Evolutionary conservation across 345 rosid species (phyloP), one percentile per base, ranked within the genome.

Genomic region (Raphanus raphanistrum): DNA sequence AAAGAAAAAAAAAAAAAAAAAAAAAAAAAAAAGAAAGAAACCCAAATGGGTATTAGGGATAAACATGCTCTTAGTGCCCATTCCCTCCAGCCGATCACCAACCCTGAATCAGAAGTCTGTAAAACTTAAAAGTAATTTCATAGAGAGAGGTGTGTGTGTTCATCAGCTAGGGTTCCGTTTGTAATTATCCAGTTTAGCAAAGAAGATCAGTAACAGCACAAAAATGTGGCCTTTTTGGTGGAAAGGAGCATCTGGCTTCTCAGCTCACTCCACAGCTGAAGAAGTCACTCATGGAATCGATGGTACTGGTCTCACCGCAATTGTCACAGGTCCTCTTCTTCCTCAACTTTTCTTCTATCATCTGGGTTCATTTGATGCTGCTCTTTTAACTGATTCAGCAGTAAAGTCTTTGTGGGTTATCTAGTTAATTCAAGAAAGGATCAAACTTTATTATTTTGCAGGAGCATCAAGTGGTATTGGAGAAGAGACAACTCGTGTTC

Each of bases 401-500:
- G 5, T 59, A 26, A 26, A 59, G 33, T 59, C 15, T 10, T 11
- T 58, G 15, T 58, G 32, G 63, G 63, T 58, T 0, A 10, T 26
- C 33, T 59, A 11, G 29, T 59, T 59, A 59, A 58, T 2, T 9
- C 3, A 58, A 11, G 1, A 58, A 58, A 59, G 33, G 15, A 10
- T 26, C 63, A 2, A 59, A 57, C 62, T 57, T 57, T 57, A 59
- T 11, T 59, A 6, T 26, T 26, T 26, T 62, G 8, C 74, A 92
- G 96, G 92, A 82, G 92, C 92, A 68, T 89, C 96, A 11, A 90
- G 92, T 71, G 96, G 96, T 62, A 87, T 92, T 68, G 94, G 93
- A 2, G 63, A 74, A 35, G 96, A 90, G 83, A 92, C 98, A 0
- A 69, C 87, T 0, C 87, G 96, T 9, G 93, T 92, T 68, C 93